Percentiles rank a stretch among this genome's conserved stretches.
Evolutionary conservation across 2,329 filamentous ascomycete species (phyloP).

Genomic region (Pyrenophora teres): DNA sequence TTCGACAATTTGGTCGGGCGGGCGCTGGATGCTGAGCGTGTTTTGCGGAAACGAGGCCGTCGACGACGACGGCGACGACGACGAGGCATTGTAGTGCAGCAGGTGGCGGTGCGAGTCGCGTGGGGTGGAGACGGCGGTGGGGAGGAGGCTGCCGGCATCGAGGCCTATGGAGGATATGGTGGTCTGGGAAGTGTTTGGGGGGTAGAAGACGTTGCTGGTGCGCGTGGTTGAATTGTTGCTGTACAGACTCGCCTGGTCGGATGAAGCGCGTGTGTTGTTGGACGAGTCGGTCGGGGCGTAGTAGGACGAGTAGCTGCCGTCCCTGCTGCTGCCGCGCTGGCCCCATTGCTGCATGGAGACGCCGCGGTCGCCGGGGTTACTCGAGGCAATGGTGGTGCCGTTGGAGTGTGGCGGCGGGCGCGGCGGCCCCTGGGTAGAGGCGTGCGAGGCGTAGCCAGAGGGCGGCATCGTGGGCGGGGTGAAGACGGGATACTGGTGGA

Average conservation of each 20-base stretch:
- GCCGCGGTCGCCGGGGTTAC: slow-evolving; percentile 66
- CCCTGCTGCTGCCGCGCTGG: slow-evolving; percentile 31
- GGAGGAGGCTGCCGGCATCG: slow-evolving; percentile 46
- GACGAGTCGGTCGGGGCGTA: slow-evolving; percentile 49
- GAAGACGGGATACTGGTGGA: slow-evolving; percentile 84
- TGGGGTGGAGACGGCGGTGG: slow-evolving; percentile 46
- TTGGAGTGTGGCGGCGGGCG: slow-evolving; percentile 63
- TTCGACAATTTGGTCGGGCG: slow-evolving; percentile 80
- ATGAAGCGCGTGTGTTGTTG: slow-evolving; percentile 60
- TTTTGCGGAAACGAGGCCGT: slow-evolving; percentile 57
- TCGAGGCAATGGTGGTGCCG: slow-evolving; percentile 70
- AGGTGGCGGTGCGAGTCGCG: slow-evolving; percentile 51
- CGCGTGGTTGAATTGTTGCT: slow-evolving; percentile 65
- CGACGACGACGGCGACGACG: slow-evolving; percentile 55
- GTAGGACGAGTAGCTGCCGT: slow-evolving; percentile 30
- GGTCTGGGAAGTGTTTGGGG: slow-evolving; percentile 64
- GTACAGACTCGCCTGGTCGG: slow-evolving; percentile 69
- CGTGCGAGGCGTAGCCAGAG: slow-evolving; percentile 54
- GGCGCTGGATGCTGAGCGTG: slow-evolving; percentile 69
- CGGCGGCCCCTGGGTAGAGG: slow-evolving; percentile 60
- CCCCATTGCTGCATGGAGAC: slow-evolving; percentile 82
- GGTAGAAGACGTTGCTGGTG: slow-evolving; percentile 53
- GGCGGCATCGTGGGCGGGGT: slow-evolving; percentile 60
- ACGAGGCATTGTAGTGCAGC: slow-evolving; percentile 50
- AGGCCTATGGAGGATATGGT: slow-evolving; percentile 53